Conservation (phyloP, 208 protist species). For the Acanthamoeba rhysodes region DNA sequence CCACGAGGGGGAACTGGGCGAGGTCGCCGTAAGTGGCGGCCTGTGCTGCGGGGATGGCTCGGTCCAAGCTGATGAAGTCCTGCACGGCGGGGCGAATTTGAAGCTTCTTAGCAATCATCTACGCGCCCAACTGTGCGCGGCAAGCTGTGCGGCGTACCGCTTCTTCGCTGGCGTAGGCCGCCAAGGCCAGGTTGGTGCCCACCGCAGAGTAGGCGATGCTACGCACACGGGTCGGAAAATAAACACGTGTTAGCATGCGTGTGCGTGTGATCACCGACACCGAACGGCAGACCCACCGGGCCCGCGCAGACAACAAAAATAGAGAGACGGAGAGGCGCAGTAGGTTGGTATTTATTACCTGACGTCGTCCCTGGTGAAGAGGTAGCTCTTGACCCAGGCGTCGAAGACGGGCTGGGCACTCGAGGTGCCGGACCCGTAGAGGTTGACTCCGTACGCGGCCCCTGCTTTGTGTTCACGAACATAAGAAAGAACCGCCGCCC, state of each 20-base stretch:
- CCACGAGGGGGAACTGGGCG: conserved; percentile 30
- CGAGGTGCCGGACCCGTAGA: neutral
- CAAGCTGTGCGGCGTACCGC: neutral
- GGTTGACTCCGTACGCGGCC: neutral
- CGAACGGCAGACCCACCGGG: too few relatives aligned
- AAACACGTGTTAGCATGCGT: neutral
- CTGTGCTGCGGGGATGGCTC: conserved; percentile 16
- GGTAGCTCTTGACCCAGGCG: neutral
- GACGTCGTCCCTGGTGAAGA: neutral
- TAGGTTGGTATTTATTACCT: neutral
- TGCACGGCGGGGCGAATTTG: too few relatives aligned
- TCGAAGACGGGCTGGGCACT: neutral
- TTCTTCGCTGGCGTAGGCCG: neutral
- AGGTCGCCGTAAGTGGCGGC: neutral
- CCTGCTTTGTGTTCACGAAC: neutral
- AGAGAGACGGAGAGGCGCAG: neutral
- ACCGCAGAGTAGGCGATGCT: neutral
- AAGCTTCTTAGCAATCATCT: too few relatives aligned
- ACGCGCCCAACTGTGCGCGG: too few relatives aligned
- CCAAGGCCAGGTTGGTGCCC: neutral
- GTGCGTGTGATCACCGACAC: neutral
- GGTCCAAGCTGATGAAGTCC: conserved; percentile 28
- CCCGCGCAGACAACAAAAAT: too few relatives aligned
- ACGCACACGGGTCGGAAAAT: neutral
- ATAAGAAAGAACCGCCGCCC: neutral